Base-by-base conservation (phyloP, 768 basidiomycete genomes). In the Russula dissimulans region DNA sequence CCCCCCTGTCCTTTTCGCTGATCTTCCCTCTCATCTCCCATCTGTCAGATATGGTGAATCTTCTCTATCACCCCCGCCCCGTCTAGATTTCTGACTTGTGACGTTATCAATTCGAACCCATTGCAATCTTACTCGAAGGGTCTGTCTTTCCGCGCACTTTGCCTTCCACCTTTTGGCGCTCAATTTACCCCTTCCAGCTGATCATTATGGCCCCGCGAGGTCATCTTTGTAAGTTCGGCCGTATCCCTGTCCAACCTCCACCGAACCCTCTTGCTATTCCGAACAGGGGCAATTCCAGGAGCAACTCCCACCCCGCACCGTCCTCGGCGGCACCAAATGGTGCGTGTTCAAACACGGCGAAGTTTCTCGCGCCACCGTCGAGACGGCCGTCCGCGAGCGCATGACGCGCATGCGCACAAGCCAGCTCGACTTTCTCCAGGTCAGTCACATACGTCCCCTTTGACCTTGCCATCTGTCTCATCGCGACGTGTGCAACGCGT, bases 181-280 rank as follows among this genome's bases (percentile, higher is more conserved):
- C 60, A 56, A 32, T 31, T 45, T 18, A 3, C 54, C 48, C 48
- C 34, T 41, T 42, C 26, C n/a, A 89, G 90, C 90, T 67, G 90
- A 92, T 75, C 91, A 92, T 73, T 92, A 92, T 75, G 90, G 90
- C 15, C 82, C 84, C 67, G 82, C 90, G 90, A 92, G 70, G 80
- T 88, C 61, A 80, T 91, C 61, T 91, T 88, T 64, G 90, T 91
- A 72, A 56, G 17, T 31, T 15, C 31, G 29, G 10, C 18, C 9
- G 2, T 26, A 10, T 46, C 59, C 42, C 63, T 57, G 58, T 26
- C 17, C 54, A 61, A 57, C 59, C 29, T 6, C 50, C 51, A 14
- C 49, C 56, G 47, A 18, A 22, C 9, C 7, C 26, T 8, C 43
- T 44, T 10, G 11, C 59, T 55, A 60, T 60, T 17, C 54, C 53